Base-by-base conservation (phyloP, 805 yeast species). In the Zygotorulaspora danielsina region DNA sequence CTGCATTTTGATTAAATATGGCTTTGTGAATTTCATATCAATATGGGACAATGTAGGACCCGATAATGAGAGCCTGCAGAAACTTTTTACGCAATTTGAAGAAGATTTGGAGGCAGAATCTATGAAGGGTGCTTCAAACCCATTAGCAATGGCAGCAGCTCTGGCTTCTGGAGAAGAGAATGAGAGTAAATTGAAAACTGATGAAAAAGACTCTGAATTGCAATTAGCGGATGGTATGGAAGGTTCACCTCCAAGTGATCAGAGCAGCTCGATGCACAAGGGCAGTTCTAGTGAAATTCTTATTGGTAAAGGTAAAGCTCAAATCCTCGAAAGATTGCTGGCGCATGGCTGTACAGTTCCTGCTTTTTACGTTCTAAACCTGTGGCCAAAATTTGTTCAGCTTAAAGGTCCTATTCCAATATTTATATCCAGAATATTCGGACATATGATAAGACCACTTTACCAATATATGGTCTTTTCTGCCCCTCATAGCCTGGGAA, bases 71-170 rank as follows among this genome's bases (percentile, higher is more conserved):
- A 71, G 62, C 3, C 66, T 83, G 66, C 50, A 51, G 0, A 50
- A 51, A 7, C 63, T 78, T 19, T 71, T 77, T 26, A 63, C 61
- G 1, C 54, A 57, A 3, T 73, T 76, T 54, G 70, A 73, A 25
- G 63, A 65, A 20, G 66, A 70, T 7, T 55, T 75, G 40, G 78
- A 79, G 11, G 76, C 76, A 9, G 73, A 77, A 42, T 75, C 84
- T 0, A 68, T 71, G 50, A 67, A 69, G 45, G 81, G 89, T 0
- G 72, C 76, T 17, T 81, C 85, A 0, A 84, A 82, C 45, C 95
- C 95, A 0, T 64, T 89, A 34, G 93, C 97, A 0, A 58, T 88
- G 50, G 96, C 96, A 5, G 93, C 93, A 7, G 95, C 96, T 0
- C 66, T 89, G 26, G 69, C 72, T 3, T 79, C 76, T 26, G 90